A percentile compares a stretch with the other conserved stretches of the same genome.
Conservation (phyloP, 495 filamentous ascomycete genomes). For the Bathelium albidoporum region DNA sequence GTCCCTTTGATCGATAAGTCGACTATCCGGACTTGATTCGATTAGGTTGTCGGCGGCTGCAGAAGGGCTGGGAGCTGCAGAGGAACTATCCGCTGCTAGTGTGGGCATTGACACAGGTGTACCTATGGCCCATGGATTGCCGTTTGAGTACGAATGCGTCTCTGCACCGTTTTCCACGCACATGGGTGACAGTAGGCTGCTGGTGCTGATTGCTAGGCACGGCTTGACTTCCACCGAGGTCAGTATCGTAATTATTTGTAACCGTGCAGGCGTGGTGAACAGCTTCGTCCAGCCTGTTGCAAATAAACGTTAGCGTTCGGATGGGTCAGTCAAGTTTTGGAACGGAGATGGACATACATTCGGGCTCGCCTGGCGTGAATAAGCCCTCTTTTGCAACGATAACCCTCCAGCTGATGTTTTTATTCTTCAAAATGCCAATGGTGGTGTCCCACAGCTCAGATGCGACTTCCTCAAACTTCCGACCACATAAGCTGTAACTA, state of each 20-base stretch:
- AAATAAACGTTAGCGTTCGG: not conserved
- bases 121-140: conserved; percentile 7
- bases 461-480: conserved; percentile 50
- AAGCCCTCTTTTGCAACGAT: conserved; percentile 6
- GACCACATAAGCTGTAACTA: conserved; percentile 55
- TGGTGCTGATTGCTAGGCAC: conserved; percentile 10
- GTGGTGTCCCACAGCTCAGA: conserved; percentile 65
- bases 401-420: conserved; percentile 11
- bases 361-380: conserved; percentile 41
- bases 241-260: not conserved
- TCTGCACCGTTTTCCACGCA: not conserved
- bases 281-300: not conserved
- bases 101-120: conserved; percentile 33
- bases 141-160: not conserved
- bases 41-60: conserved; percentile 19
- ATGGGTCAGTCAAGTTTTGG: not conserved
- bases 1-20: conserved; percentile 67
- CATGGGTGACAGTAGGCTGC: conserved; percentile 1
- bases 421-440: not conserved
- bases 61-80: conserved; percentile 36
- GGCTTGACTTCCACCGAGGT: conserved; percentile 7
- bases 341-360: conserved; percentile 25
- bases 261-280: not conserved
- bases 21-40: conserved; percentile 53
- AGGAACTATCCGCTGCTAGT: conserved; percentile 39